Evolutionary conservation across 306 rosid genomes (phyloP).

Genomic region (Medicago ruthenica): DNA sequence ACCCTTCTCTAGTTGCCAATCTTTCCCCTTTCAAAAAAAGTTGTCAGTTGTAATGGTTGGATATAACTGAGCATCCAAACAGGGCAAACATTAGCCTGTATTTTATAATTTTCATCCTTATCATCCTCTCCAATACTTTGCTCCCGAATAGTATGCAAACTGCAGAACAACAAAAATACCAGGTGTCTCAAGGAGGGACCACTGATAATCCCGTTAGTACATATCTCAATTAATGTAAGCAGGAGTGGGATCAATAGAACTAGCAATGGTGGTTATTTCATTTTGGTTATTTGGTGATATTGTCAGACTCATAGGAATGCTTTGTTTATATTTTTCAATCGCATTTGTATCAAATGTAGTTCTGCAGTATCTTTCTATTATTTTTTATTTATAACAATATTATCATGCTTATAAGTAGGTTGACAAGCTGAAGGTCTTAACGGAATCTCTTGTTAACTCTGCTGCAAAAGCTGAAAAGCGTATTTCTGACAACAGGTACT

Average conservation of each 20-base stretch:
- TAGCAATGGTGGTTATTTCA: conserved; percentile 25
- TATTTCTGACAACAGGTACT: conserved; percentile 87
- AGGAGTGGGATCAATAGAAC: conserved; percentile 22
- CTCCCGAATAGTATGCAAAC: not conserved
- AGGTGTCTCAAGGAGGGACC: not conserved
- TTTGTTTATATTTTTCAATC: conserved; percentile 1
- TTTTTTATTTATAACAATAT: conserved; percentile 12
- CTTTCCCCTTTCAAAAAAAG: not conserved
- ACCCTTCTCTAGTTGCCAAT: conserved; percentile 27
- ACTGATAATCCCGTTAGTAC: conserved; percentile 17
- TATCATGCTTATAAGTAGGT: conserved; percentile 60
- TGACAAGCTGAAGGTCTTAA: conserved; percentile 91
- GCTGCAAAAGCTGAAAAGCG: conserved; percentile 92
- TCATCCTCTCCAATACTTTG: conserved; percentile 15
- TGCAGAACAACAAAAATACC: conserved; percentile 7
- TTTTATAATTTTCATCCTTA: conserved; percentile 1
- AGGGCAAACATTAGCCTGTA: not conserved
- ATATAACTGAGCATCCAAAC: conserved; percentile 25
- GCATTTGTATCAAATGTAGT: not conserved
- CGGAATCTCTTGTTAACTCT: conserved; percentile 94
- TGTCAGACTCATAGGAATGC: conserved; percentile 28
- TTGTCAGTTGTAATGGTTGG: not conserved
- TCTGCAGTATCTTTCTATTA: not conserved
- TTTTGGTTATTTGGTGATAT: conserved; percentile 19
- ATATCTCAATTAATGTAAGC: conserved; percentile 22